Percentiles rank a stretch among this genome's conserved stretches.
phyloP scores from a whole-genome alignment of 495 filamentous ascomycete species.

The Penicillium macrosclerotiorum region DNA sequence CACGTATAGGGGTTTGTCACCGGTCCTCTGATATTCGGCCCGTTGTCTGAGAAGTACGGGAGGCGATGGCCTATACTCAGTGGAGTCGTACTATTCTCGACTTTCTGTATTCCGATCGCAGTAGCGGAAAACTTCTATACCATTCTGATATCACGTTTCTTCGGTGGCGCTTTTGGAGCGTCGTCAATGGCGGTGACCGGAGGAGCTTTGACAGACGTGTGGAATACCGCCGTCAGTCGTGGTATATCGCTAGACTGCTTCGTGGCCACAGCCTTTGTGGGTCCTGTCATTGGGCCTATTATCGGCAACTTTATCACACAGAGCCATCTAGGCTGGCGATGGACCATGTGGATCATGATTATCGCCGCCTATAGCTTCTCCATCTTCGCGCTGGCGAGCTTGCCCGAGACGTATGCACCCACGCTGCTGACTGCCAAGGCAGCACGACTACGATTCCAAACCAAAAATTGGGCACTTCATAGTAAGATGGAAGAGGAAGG shows the following conservation, averaged over 20 bases:
- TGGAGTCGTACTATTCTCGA: conserved; percentile 1
- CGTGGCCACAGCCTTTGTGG: conserved; percentile 49
- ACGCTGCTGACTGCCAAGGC: conserved; percentile 52
- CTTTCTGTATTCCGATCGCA: neutral
- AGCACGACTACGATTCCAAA: conserved; percentile 45
- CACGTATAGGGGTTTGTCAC: neutral
- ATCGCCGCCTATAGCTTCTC: conserved; percentile 50
- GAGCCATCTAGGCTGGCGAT: conserved; percentile 53
- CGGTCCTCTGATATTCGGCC: conserved; percentile 1
- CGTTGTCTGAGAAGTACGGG: neutral
- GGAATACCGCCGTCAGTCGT: neutral
- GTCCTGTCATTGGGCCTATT: conserved; percentile 56
- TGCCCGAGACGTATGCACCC: conserved; percentile 55
- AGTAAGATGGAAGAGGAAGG: conserved; percentile 17
- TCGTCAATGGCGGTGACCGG: conserved; percentile 1
- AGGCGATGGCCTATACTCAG: neutral
- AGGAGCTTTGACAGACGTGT: conserved; percentile 1
- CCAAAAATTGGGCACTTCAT: conserved; percentile 57
- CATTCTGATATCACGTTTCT: neutral
- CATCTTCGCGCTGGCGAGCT: conserved; percentile 34
- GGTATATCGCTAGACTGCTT: conserved; percentile 27
- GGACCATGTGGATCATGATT: conserved; percentile 56
- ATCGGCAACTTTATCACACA: conserved; percentile 52
- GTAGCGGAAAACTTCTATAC: neutral
- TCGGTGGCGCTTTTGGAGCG: neutral